Percentiles rank a stretch among this genome's conserved stretches.
These are phyloP conservation scores for Sphaerulina populicola DNA, from an alignment of 2,329 filamentous ascomycete species.

Conservation along the genomic window DNA sequence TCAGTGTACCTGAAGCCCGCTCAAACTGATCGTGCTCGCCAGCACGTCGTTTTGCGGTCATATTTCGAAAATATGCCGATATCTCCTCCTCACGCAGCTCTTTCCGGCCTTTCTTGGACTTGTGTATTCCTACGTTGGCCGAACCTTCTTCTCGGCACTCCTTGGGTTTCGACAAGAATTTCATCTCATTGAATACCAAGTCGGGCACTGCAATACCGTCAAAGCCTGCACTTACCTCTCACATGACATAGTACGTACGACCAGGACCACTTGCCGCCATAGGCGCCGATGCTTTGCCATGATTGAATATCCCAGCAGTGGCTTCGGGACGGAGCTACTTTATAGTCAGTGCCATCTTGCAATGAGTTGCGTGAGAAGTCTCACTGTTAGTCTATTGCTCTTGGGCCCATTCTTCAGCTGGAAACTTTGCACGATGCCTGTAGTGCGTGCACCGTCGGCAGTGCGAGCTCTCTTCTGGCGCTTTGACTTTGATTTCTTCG, in stretches of 20 bases:
- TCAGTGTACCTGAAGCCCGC: too few species aligned
- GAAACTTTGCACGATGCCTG: slow-evolving; percentile 37
- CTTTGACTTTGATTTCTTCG: slow-evolving; percentile 18
- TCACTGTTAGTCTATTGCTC: slow-evolving; percentile 41
- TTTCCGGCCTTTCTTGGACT: slow-evolving; percentile 29
- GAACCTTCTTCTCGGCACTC: slow-evolving; percentile 20
- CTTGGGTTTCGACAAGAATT: slow-evolving; percentile 38
- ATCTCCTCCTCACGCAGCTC: slow-evolving; percentile 36
- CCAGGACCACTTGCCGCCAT: slow-evolving; percentile 35
- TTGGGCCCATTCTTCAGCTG: slow-evolving; percentile 39
- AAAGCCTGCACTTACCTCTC: slow-evolving; percentile 23
- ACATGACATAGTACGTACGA: slow-evolving; percentile 30
- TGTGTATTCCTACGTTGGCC: slow-evolving; percentile 24
- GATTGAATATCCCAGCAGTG: slow-evolving; percentile 42
- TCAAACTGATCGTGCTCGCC: not conserved
- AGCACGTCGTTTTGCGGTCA: not conserved
- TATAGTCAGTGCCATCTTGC: not conserved
- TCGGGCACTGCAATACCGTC: slow-evolving; percentile 40
- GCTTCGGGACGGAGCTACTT: slow-evolving; percentile 38
- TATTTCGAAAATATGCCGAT: slow-evolving; percentile 38
- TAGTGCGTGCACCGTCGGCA: slow-evolving; percentile 33
- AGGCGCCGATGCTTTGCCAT: slow-evolving; percentile 42
- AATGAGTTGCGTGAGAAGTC: slow-evolving; percentile 6
- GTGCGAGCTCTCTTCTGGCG: slow-evolving; percentile 33
- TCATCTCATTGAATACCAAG: slow-evolving; percentile 46